Base-by-base conservation (phyloP, 2,329 filamentous ascomycete species). In the Aspergillus sp. region DNA sequence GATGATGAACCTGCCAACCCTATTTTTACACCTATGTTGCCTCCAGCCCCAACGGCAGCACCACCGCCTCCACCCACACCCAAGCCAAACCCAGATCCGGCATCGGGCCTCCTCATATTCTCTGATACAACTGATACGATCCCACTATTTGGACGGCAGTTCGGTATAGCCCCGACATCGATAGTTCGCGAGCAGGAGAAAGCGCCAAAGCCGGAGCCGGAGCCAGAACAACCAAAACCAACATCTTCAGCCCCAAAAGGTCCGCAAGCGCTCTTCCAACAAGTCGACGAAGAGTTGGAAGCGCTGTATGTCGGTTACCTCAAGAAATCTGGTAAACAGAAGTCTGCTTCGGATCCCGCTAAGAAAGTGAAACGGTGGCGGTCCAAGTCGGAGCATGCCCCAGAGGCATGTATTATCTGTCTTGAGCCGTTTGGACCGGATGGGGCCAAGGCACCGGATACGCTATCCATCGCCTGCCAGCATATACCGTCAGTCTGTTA, bases 331-430 rank as follows among this genome's bases (percentile, higher is more conserved):
- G 49, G 49, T 6, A 48, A 49, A 40, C 48, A 52, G 12, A 17
- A 27, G 27, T 9, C 39, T 14, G 4, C 47, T 21, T 17, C 33
- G 4, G 43, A 43, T 11, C 40, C 44, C 14, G 17, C 33, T 15
- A 48, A 35, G 39, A 50, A n/a, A 33, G n/a, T 31, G 19, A 51
- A 43, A 31, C 51, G 40, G 15, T 37, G 15, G 35, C 46, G 21
- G 21, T 14, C 31, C 3, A 41, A 23, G 8, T 21, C 27, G 6
- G 19, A 8, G 15, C 14, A 41, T 5, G 48, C 9, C 14, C 31
- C 33, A 44, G 55, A 52, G 6, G 23, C 55, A 12, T 59, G 57
- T 31, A 59, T 59, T 21, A 55, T 59, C 43, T 59, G 57, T n/a
- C 43, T 59, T 12, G 57, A 59, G 27, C 21, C 46, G 6, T 59